Evolutionary conservation across 306 rosid species (phyloP).

Genomic region (Gillenia trifoliata): DNA sequence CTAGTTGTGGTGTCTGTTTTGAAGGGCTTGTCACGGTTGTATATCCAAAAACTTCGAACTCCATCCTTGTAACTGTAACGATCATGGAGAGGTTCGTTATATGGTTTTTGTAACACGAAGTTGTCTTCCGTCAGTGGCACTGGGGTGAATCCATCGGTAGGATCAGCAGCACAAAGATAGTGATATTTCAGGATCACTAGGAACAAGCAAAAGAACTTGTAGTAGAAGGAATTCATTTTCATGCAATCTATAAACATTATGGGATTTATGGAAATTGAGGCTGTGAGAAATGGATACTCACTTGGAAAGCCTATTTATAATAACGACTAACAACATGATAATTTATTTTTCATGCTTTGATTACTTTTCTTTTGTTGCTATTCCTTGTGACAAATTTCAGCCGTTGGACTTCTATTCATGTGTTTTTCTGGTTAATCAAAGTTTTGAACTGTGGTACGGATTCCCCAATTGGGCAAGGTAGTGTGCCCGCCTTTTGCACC

Average conservation of each 20-base stretch:
- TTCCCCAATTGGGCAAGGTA: no score
- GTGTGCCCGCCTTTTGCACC: no score
- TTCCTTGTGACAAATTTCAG: not conserved
- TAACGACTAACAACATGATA: not conserved
- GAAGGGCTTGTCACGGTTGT: constrained; percentile 7
- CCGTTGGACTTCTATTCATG: not conserved
- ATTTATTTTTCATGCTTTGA: not conserved
- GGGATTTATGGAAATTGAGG: not conserved
- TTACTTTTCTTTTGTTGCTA: not conserved
- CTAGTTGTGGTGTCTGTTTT: not conserved
- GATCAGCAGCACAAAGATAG: constrained; percentile 25
- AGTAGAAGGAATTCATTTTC: constrained; percentile 1
- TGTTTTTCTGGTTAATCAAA: not conserved
- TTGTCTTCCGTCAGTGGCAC: constrained; percentile 31
- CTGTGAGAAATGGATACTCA: not conserved
- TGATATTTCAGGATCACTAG: not conserved
- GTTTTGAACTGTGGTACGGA: no score
- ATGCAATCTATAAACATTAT: not conserved
- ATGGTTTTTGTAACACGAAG: no score
- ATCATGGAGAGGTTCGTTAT: not conserved
- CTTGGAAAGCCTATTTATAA: not conserved
- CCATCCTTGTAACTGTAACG: constrained; percentile 15
- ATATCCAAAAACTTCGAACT: constrained; percentile 15
- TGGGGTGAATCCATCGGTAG: constrained; percentile 40
- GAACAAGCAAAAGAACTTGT: not conserved